Evolutionary conservation across 1,284 basidiomycete genomes (phyloP), one percentile per base, ranked within the genome.

Genomic region (Trichosporon asahii): DNA sequence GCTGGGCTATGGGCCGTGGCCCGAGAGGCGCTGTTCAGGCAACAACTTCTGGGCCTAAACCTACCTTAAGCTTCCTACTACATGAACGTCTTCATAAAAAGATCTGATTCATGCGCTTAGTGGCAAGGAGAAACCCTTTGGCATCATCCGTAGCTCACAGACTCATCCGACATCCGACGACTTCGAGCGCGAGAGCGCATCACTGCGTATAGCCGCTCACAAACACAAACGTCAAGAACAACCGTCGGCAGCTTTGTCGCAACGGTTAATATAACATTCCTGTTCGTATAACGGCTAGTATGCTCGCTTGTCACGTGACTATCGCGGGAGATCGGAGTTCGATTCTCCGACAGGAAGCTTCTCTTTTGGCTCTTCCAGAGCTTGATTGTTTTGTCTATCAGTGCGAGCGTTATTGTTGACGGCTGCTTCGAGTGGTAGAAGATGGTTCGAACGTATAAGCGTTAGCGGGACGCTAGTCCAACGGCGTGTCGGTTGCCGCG

Each of bases 231-330:
- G 12, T 21, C 23, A 53, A 53, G 15, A 53, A 18, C 49, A 21
- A 25, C 49, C 49, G 49, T 18, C 5, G 21, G 15, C 21, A 8
- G 49, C 49, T 11, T 7, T 18, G n/a, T 21, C 8, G 11, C 27
- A 33, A 21, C 57, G 57, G 57, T 31, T 61, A 31, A 8, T n/a
- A 31, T 25, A 5, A 7, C 29, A 15, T 61, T 61, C 57, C 57
- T 31, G 57, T 33, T 61, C 57, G 57, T 61, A 61, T 61, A 61
- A 61, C 57, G 57, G 57, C 57, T 61, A 61, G 57, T 61, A 61
- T 61, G 57, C 57, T 61, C 57, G 57, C 57, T 61, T 61, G 57
- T 61, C 57, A 61, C 57, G 31, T 33, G 31, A 33, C 31, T 33
- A 33, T 33, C 31, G 57, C 57, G 57, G 57, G 57, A 61, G 57